Evolutionary conservation across 768 basidiomycete species (phyloP), one percentile per base, ranked within the genome.

Genomic region (Xerocomellus intermedius): DNA sequence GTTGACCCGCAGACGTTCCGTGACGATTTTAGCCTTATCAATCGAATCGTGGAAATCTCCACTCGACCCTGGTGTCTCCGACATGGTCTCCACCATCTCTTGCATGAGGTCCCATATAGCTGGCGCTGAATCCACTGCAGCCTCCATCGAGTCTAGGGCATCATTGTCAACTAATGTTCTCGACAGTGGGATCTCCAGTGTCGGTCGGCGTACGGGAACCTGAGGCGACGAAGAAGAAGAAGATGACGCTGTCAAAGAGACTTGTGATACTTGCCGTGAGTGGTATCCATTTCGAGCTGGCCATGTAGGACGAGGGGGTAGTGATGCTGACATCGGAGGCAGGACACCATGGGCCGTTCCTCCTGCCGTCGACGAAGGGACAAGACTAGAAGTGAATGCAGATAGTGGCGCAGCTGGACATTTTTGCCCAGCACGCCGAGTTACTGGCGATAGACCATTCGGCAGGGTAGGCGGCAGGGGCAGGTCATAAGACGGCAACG

Each of bases 71-170:
- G 75, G 61, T n/a, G 75, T 68, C 32, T 82, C 78, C 28, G 73
- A 73, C 49, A 92, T 69, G 47, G 86, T 76, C 50, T 86, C 85
- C 50, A 91, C 70, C 57, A 88, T 77, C 52, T 87, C 85, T 59
- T 86, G 85, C 66, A 94, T 83, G 76, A 87, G 81, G 54, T 84
- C 77, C 91, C 94, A 98, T 22, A 92, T 87, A 24, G 79, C 76
- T 12, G 89, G 87, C 10, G 92, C 94, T 13, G 87, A 80, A 22
- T 89, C 84, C 9, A 94, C 83, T 14, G 94, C 90, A 8, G 75
- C 74, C 60, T 85, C 85, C 69, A 97, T 85, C 26, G 90, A 86
- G 55, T 87, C 83, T 8, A 95, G 73, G 4, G 90, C 82, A 62
- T 91, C 89, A 50, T 85, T 85, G 65, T 92, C 89, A 41, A 93